These are phyloP conservation scores for Aspergillus nanangensis DNA, from an alignment of 495 filamentous ascomycete genomes.

Conservation along the genomic window DNA sequence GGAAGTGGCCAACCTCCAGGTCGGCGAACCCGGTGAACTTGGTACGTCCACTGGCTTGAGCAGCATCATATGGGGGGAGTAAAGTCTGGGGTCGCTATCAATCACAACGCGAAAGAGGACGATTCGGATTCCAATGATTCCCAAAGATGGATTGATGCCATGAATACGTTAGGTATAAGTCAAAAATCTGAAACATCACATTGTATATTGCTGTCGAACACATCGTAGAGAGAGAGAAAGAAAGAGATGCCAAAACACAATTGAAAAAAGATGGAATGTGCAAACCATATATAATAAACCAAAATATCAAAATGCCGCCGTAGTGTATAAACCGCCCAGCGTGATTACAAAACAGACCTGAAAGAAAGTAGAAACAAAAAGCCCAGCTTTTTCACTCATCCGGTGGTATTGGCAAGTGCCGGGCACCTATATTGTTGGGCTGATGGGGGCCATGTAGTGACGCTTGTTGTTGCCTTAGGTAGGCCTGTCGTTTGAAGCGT, in stretches of 20 bases:
- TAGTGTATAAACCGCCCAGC: slow-evolving; percentile 18
- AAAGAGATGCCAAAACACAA: no score
- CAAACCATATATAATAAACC: background rate
- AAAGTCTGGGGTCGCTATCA: no score
- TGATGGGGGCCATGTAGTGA: background rate
- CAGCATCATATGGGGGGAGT: slow-evolving; percentile 60
- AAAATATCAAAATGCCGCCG: slow-evolving; percentile 13
- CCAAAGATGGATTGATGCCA: background rate
- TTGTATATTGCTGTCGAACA: background rate
- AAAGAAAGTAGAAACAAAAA: slow-evolving; percentile 5
- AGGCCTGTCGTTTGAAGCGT: slow-evolving; percentile 14
- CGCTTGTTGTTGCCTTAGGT: background rate
- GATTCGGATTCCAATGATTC: no score
- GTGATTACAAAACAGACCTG: slow-evolving; percentile 4
- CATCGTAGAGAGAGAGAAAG: no score
- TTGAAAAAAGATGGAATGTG: background rate
- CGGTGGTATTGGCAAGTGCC: slow-evolving; percentile 1
- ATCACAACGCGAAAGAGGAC: no score
- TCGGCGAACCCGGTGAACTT: slow-evolving; percentile 26
- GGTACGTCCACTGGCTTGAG: slow-evolving; percentile 47
- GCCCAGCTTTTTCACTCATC: slow-evolving; percentile 17
- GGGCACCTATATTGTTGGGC: background rate
- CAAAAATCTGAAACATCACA: background rate
- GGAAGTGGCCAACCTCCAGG: slow-evolving; percentile 35
- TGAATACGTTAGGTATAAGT: background rate